phyloP scores from a whole-genome alignment of 176 grass and related monocot genomes.

The Chloris gayana region DNA sequence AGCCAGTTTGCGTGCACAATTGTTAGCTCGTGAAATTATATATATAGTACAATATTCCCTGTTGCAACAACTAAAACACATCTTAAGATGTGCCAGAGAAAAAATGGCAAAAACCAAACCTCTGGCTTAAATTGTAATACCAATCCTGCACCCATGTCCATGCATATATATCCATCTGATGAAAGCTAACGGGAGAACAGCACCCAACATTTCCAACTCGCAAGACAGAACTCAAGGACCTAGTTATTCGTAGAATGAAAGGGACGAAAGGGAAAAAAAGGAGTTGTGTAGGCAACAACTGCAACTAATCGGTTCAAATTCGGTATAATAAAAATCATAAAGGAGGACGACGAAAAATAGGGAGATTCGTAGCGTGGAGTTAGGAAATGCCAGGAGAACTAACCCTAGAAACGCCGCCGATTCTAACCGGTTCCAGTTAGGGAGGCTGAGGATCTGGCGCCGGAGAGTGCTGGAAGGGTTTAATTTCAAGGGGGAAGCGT shows the following conservation, averaged over 20 bases:
- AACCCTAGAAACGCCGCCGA: constrained; percentile 47
- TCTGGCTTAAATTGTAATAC: not conserved
- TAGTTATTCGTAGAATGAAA: not conserved
- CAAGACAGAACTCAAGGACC: not conserved
- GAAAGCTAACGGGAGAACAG: not conserved
- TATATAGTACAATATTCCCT: not conserved
- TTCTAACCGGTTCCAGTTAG: not conserved
- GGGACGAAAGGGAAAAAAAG: not conserved
- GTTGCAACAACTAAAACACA: not conserved
- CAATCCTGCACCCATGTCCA: not conserved
- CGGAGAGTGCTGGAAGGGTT: constrained; percentile 1
- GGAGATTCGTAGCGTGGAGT: not conserved
- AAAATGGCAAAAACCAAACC: not conserved
- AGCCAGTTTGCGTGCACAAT: not conserved
- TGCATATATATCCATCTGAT: not conserved
- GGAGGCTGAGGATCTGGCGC: constrained; percentile 23
- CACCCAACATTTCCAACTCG: not conserved
- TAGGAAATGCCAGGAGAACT: constrained; percentile 25
- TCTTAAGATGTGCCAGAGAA: not conserved
- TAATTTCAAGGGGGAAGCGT: constrained; percentile 23
- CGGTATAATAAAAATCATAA: not conserved
- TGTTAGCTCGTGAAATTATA: not conserved
- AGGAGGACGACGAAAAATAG: not conserved
- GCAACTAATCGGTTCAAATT: not conserved
- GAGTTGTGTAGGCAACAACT: not conserved